Evolutionary conservation across 2,329 filamentous ascomycete species (phyloP), one percentile per base, ranked within the genome.

Genomic region (Trichoderma guizhouense): DNA sequence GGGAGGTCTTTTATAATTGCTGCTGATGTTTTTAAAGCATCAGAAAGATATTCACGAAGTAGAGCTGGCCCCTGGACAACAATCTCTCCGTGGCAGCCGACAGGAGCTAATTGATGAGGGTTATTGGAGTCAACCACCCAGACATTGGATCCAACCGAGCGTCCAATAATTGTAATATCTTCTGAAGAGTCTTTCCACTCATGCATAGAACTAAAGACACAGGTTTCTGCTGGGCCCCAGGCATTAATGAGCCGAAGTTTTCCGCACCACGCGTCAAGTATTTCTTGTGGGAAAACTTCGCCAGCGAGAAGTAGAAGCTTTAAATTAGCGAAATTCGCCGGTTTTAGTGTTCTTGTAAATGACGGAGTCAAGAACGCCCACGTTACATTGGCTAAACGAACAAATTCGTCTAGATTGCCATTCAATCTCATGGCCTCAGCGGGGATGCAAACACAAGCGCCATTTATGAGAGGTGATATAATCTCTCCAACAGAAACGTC

Each of bases 381-480:
- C 1, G 58, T 72, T 6, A 63, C 55, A 18, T 53, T 2, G 3
- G 58, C 30, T 0, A 36, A 55, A 24, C 47, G 18, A 15, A 69
- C 60, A 5, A 36, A 55, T 7, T 63, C 58, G 14, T 67, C 24
- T 1, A 69, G 58, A 15, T 14, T 26, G 6, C 39, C 66, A 55
- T 65, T 70, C 51, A 72, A 36, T 9, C 58, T 60, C 32, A 63
- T 47, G 2, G 58, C 66, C 11, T 64, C 57, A 1, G 68, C 71
- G 1, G 75, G 75, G 0, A 76, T 70, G 26, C 75, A 76, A 4
- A 71, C 53, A 43, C 67, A 70, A 34, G 47, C 71, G 24, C 71
- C 71, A 21, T 60, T 30, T 12, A 72, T 43, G 5, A 74, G 72
- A 14, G 69, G 53, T 3, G 66, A 43, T 5, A 74, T 36, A 7